Percentiles rank a stretch among this genome's conserved stretches.
Evolutionary conservation across 225 moss, liverwort and hornwort species (phyloP).

Genomic region (Physcomitrium patens): DNA sequence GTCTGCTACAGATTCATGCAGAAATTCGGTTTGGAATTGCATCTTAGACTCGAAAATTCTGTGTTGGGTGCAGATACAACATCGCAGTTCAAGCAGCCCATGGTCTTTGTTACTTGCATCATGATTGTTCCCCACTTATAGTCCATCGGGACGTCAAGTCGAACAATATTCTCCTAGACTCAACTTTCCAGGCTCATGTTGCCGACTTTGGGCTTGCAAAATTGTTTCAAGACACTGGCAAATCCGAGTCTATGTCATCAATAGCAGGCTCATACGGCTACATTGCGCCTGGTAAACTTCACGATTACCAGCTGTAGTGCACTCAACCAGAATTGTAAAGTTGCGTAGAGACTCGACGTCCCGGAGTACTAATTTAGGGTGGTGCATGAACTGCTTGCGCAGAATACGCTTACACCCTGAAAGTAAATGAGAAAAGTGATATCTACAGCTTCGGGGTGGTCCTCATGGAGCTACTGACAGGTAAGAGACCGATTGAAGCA

Average conservation of each 20-base stretch:
- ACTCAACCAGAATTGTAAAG: neutral
- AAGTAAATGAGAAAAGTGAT: slow-evolving; percentile 96
- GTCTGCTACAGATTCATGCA: neutral
- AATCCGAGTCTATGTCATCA: slow-evolving; percentile 93
- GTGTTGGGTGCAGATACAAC: slow-evolving; percentile 51
- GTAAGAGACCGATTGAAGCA: slow-evolving; percentile 85
- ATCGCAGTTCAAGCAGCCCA: slow-evolving; percentile 92
- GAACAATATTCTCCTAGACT: slow-evolving; percentile 86
- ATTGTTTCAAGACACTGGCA: slow-evolving; percentile 76
- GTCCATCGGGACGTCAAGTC: slow-evolving; percentile 94
- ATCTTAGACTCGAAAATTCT: neutral
- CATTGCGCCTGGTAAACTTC: slow-evolving; percentile 73
- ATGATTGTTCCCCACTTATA: slow-evolving; percentile 88
- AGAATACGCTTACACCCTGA: slow-evolving; percentile 95
- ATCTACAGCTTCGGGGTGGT: slow-evolving; percentile 98
- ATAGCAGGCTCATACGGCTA: slow-evolving; percentile 92
- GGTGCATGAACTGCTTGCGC: slow-evolving; percentile 19
- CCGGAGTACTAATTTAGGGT: neutral
- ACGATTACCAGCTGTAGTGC: neutral
- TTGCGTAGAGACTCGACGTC: neutral
- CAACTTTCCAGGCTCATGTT: slow-evolving; percentile 84
- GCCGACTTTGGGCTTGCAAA: slow-evolving; percentile 94
- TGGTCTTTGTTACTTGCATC: slow-evolving; percentile 88
- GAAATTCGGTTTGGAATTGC: neutral
- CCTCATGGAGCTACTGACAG: slow-evolving; percentile 91